phyloP scores from a whole-genome alignment of 306 rosid species.

The Trichosanthes cucumerina region DNA sequence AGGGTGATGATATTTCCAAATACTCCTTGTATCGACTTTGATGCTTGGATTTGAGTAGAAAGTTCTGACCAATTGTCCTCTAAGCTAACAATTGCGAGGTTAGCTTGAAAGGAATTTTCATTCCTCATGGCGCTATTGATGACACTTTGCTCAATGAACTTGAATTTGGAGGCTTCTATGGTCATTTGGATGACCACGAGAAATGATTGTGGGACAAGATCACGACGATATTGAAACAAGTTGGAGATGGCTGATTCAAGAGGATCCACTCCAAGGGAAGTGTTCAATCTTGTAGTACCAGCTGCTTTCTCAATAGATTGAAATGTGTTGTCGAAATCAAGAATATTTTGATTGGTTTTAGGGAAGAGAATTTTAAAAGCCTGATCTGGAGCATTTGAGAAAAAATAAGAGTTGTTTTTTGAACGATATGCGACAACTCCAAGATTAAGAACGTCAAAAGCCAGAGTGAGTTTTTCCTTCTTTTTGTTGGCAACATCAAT shows the following conservation, averaged over 20 bases:
- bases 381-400: neutral
- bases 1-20: neutral
- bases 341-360: no score
- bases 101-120: neutral
- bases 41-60: neutral
- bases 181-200: no score
- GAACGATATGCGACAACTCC: neutral
- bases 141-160: constrained; percentile 1
- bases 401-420: neutral
- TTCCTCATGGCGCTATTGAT: neutral
- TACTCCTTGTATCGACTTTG: neutral
- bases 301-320: no score
- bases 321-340: no score
- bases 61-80: neutral
- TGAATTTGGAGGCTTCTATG: neutral
- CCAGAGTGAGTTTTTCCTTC: neutral
- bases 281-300: no score
- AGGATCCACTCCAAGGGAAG: no score
- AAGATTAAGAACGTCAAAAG: neutral
- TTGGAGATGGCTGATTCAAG: no score
- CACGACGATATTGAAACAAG: no score
- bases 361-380: no score
- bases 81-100: neutral
- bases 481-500: no score
- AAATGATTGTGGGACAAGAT: no score